These are phyloP conservation scores for Zygoascus flipseniorum DNA, from an alignment of 805 yeast species.

Conservation along the genomic window DNA sequence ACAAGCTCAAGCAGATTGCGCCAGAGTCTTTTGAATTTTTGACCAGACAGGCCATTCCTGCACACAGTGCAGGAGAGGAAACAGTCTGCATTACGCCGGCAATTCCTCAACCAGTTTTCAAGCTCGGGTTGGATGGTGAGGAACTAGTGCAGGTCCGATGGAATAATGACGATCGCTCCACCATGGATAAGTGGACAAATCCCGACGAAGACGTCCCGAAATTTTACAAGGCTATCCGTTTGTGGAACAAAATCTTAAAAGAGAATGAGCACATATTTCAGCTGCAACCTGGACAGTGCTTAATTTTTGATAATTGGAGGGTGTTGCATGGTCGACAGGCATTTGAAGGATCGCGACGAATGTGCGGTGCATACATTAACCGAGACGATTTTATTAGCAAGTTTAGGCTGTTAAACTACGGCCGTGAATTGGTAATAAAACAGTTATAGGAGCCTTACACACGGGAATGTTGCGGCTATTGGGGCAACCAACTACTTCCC, in stretches of 20 bases:
- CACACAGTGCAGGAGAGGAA: conserved; percentile 69
- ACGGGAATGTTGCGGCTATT: too few species aligned
- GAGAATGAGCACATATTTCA: conserved; percentile 47
- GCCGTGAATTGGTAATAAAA: conserved; percentile 37
- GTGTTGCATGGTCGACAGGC: conserved; percentile 60
- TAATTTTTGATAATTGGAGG: conserved; percentile 68
- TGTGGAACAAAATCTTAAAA: conserved; percentile 48
- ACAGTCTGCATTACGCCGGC: conserved; percentile 52
- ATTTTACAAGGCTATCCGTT: conserved; percentile 48
- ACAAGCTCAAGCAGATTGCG: conserved; percentile 35
- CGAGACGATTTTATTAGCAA: conserved; percentile 55
- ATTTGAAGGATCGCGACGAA: conserved; percentile 56
- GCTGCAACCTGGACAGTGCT: conserved; percentile 54
- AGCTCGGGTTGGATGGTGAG: conserved; percentile 33
- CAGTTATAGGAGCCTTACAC: conserved; percentile 8
- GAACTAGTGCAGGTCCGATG: conserved; percentile 55
- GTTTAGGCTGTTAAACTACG: conserved; percentile 38
- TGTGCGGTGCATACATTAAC: conserved; percentile 67
- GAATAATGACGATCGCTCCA: conserved; percentile 64
- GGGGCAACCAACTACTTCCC: too few species aligned
- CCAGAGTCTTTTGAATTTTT: conserved; percentile 48
- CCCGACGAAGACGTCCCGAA: conserved; percentile 35
- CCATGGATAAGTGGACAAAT: conserved; percentile 43
- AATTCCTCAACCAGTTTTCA: conserved; percentile 46
- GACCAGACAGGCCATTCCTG: conserved; percentile 45